A percentile compares a stretch with the other conserved stretches of the same genome.
These are phyloP conservation scores for Gentiana dahurica DNA, from an alignment of 257 asterid species.

Conservation along the genomic window DNA sequence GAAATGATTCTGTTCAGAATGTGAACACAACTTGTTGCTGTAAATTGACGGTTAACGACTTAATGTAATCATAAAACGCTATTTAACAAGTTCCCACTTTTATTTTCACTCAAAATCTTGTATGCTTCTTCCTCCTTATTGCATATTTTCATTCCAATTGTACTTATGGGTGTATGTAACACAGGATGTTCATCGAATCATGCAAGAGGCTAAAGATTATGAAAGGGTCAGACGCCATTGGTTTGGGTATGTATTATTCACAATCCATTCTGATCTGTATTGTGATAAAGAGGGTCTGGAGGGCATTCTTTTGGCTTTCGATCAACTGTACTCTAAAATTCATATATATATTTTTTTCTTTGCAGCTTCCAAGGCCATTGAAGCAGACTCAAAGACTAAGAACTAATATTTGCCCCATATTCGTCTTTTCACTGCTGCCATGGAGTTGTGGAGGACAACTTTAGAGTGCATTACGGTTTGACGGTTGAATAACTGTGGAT, in stretches of 20 bases:
- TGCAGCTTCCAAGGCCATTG: slow-evolving; percentile 45
- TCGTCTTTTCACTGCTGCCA: slow-evolving; percentile 2
- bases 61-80: too few species aligned
- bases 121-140: too few species aligned
- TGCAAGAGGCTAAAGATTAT: slow-evolving; percentile 20
- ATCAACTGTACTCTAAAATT: too few species aligned
- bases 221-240: slow-evolving; percentile 21
- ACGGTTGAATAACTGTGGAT: background rate
- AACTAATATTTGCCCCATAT: slow-evolving; percentile 19
- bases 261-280: too few species aligned
- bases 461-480: background rate
- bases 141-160: too few species aligned
- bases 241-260: slow-evolving; percentile 10
- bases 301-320: too few species aligned
- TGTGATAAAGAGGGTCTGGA: too few species aligned
- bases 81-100: too few species aligned
- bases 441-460: too few species aligned
- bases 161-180: background rate
- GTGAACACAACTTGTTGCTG: background rate
- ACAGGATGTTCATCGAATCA: slow-evolving; percentile 17
- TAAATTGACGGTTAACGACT: background rate
- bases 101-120: too few species aligned
- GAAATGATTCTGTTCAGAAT: background rate
- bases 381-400: slow-evolving; percentile 38
- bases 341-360: background rate